Evolutionary conservation across 352 stramenopile genomes (phyloP).

Genomic region (Phytophthora podocarpi): DNA sequence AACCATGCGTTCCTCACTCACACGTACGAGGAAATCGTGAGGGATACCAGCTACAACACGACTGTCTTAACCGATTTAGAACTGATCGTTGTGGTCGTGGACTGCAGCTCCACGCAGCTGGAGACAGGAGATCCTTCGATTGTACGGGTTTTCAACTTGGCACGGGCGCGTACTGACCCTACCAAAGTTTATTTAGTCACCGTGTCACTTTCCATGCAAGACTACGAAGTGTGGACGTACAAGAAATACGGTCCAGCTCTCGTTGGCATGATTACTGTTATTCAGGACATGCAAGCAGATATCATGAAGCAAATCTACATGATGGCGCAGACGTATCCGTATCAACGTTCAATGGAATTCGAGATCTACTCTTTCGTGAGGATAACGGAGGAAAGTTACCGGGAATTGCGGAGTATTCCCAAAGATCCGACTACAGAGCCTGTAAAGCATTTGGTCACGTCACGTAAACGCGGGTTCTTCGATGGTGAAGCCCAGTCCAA

Average conservation of each 20-base stretch:
- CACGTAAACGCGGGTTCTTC: slow-evolving; percentile 34
- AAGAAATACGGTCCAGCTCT: slow-evolving; percentile 27
- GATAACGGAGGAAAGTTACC: slow-evolving; percentile 22
- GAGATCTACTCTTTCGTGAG: slow-evolving; percentile 29
- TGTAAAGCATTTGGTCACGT: slow-evolving; percentile 33
- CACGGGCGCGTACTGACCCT: slow-evolving; percentile 3
- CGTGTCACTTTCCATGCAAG: slow-evolving; percentile 31
- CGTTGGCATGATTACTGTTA: slow-evolving; percentile 28
- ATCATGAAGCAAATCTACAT: slow-evolving; percentile 26
- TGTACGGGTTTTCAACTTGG: slow-evolving; percentile 32
- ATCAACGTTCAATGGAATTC: slow-evolving; percentile 31
- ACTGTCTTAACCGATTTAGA: slow-evolving; percentile 34
- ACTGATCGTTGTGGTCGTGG: slow-evolving; percentile 43
- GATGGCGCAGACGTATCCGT: slow-evolving; percentile 38
- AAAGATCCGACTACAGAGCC: slow-evolving; percentile 11
- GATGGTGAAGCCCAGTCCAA: slow-evolving; percentile 35
- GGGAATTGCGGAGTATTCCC: slow-evolving; percentile 20
- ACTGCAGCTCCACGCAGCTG: slow-evolving; percentile 39
- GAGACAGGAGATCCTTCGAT: not conserved
- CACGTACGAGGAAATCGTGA: slow-evolving; percentile 32
- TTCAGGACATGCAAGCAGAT: slow-evolving; percentile 29
- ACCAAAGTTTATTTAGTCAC: slow-evolving; percentile 23
- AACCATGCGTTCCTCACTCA: slow-evolving; percentile 33
- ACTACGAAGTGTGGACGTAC: slow-evolving; percentile 30
- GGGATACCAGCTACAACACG: slow-evolving; percentile 42